phyloP scores from a whole-genome alignment of 2,329 filamentous ascomycete genomes.

The Apiospora arundinis region DNA sequence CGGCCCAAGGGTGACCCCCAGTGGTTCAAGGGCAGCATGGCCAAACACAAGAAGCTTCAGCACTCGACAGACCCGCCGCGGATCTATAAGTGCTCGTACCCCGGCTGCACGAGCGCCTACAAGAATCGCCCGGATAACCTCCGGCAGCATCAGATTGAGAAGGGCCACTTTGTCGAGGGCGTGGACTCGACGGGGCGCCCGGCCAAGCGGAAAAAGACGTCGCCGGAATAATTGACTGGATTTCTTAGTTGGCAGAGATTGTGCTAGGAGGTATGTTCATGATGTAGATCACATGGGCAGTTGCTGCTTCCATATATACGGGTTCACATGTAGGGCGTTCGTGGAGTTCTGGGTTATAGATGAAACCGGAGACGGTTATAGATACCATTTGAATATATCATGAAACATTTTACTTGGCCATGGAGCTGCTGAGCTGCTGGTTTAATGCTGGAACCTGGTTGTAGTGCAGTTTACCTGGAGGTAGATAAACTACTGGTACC shows the following conservation, averaged over 20 bases:
- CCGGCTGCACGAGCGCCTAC: slow-evolving; percentile 61
- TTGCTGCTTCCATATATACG: background rate
- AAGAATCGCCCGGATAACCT: slow-evolving; percentile 63
- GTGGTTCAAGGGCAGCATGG: slow-evolving; percentile 65
- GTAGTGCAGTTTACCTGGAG: too few species aligned
- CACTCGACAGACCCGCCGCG: slow-evolving; percentile 55
- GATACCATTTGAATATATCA: slow-evolving; percentile 19
- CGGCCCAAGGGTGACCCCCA: slow-evolving; percentile 61
- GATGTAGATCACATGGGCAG: background rate
- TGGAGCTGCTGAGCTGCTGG: too few species aligned
- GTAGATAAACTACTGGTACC: too few species aligned
- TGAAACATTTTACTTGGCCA: background rate
- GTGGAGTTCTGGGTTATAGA: background rate
- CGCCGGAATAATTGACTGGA: background rate
- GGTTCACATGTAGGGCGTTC: background rate
- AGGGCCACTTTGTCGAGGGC: slow-evolving; percentile 58
- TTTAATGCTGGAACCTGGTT: too few species aligned
- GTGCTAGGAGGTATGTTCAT: background rate
- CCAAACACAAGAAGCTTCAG: slow-evolving; percentile 62
- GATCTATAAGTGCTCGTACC: slow-evolving; percentile 60
- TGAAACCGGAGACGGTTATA: background rate
- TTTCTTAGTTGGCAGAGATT: too few species aligned
- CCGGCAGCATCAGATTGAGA: slow-evolving; percentile 62
- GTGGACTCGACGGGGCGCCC: slow-evolving; percentile 47
- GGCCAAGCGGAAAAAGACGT: slow-evolving; percentile 54